phyloP scores from a whole-genome alignment of 768 basidiomycete species.

The Tephrocybe rancida region DNA sequence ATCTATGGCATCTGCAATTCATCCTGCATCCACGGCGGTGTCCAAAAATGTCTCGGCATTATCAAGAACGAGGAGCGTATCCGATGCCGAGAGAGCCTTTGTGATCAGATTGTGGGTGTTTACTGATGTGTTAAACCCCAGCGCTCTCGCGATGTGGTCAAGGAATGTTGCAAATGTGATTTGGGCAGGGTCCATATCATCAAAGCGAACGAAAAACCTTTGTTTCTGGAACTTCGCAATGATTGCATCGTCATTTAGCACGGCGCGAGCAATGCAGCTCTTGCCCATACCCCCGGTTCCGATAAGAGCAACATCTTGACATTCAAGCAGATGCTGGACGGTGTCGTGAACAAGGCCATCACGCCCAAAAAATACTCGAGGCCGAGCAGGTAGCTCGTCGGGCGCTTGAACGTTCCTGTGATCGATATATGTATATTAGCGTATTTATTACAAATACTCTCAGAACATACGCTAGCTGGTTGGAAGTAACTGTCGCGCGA shows the following conservation, averaged over 20 bases:
- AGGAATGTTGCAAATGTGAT: slow-evolving; percentile 5
- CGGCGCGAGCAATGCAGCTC: slow-evolving; percentile 1
- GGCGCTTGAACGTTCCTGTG: neutral
- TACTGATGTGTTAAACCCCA: neutral
- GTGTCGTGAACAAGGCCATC: neutral
- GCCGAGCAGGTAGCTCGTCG: neutral
- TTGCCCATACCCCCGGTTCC: slow-evolving; percentile 12
- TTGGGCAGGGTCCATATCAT: slow-evolving; percentile 8
- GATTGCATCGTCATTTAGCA: slow-evolving; percentile 2
- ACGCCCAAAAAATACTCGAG: slow-evolving; percentile 6
- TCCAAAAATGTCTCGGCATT: slow-evolving; percentile 19
- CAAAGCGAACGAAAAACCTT: slow-evolving; percentile 7
- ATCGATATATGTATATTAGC: neutral
- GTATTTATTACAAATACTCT: neutral
- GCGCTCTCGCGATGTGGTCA: neutral
- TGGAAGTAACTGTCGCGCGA: neutral
- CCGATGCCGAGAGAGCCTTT: neutral
- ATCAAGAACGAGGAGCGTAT: slow-evolving; percentile 14
- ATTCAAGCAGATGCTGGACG: neutral
- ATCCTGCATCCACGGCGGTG: slow-evolving; percentile 7
- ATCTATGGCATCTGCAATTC: slow-evolving; percentile 9
- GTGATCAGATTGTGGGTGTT: neutral
- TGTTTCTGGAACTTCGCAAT: neutral
- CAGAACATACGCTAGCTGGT: neutral
- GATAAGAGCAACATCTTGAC: slow-evolving; percentile 4